Conservation (phyloP, 148 eudicot species). For the Rhododendron williamsianum region DNA sequence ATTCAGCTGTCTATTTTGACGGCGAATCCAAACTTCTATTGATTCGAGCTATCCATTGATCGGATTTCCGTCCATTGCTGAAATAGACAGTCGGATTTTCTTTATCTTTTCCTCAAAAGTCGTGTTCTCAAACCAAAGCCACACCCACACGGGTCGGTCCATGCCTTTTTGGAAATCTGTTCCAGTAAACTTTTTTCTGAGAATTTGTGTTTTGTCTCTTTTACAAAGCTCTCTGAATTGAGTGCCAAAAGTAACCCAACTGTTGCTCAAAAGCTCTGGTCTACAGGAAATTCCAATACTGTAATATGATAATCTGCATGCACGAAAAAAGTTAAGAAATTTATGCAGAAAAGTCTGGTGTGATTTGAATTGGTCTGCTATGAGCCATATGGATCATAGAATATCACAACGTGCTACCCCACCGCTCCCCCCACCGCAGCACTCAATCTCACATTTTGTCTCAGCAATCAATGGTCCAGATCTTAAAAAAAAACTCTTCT, state of each 20-base stretch:
- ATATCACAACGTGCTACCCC: no score
- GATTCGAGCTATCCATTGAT: no score
- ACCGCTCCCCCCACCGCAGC: no score
- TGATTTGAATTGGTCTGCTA: not conserved
- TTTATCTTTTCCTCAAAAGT: constrained; percentile 7
- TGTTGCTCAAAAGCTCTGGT: not conserved
- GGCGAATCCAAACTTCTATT: no score
- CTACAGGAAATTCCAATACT: not conserved
- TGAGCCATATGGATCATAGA: not conserved
- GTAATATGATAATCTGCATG: not conserved
- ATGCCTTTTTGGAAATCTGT: not conserved
- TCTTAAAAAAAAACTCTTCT: no score
- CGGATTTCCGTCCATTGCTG: no score
- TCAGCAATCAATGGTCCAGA: no score
- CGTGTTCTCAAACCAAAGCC: not conserved
- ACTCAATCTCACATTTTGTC: no score
- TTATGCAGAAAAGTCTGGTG: not conserved
- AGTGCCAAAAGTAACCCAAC: not conserved
- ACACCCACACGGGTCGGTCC: constrained; percentile 16
- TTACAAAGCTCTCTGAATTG: not conserved
- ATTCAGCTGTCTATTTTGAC: no score
- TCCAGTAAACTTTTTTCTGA: not conserved
- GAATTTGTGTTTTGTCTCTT: not conserved
- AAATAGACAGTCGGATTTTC: not conserved
- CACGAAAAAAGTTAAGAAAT: not conserved